Base-by-base conservation (phyloP, 345 rosid genomes). In the Anacardium occidentale region DNA sequence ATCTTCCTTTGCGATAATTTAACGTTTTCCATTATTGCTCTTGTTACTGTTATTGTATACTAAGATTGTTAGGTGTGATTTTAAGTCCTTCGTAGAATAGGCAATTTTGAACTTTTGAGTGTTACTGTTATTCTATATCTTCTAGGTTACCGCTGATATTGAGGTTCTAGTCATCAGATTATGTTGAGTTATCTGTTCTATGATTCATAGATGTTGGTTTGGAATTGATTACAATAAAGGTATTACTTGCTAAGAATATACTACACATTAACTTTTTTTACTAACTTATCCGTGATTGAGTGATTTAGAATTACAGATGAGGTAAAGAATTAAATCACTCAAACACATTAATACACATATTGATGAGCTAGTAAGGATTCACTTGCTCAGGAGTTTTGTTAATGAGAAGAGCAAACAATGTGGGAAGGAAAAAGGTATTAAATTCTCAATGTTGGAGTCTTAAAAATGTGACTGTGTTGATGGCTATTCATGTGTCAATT, bases 41-140 rank as follows among this genome's bases (percentile, higher is more conserved):
- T 57, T 34, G 62, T 25, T 57, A 50, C 53, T 37, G 60, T 57
- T 69, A 48, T 45, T 58, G 10, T 67, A 12, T n/a, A 17, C 25
- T 37, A 18, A 15, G 6, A 5, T 64, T 25, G 54, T 32, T 20
- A 2, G 13, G 14, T 54, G 14, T 21, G 9, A 21, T 69, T 57
- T 29, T 26, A 18, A 57, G 45, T 57, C 3, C 42, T 40, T 7
- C 22, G 14, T 69, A 55, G 52, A 15, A 26, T 53, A 20, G 12
- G 18, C 32, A 8, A 12, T 53, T 32, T 29, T 37, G 42, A 37
- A 9, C 42, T 7, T 8, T 37, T 37, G 42, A 37, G 42, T 37
- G 5, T 37, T 37, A 37, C 42, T 37, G 42, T 37, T 37, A 37
- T 37, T 37, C 42, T 37, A 37, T 37, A 37, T 37, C 9, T 5